A percentile compares a stretch with the other conserved stretches of the same genome.
Evolutionary conservation across 345 rosid genomes (phyloP).

Genomic region (Erucastrum elatum): DNA sequence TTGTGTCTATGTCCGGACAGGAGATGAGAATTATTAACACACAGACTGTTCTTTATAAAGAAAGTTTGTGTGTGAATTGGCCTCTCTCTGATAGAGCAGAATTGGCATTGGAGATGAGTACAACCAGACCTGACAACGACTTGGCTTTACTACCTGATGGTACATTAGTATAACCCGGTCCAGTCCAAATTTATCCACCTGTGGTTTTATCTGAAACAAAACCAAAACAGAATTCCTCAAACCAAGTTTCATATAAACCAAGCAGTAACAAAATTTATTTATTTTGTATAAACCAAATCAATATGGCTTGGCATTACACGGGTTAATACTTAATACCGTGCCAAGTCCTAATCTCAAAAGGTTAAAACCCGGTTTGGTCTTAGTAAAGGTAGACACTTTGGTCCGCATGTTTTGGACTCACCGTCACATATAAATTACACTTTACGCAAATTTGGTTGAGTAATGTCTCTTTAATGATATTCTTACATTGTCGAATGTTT

Average conservation of each 20-base stretch:
- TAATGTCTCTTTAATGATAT: constrained; percentile 15
- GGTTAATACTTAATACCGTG: not conserved
- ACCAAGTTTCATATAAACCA: not conserved
- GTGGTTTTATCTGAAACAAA: not conserved
- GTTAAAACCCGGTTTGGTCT: constrained; percentile 9
- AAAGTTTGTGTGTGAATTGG: constrained; percentile 19
- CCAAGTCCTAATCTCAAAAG: not conserved
- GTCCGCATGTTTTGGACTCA: constrained; percentile 3
- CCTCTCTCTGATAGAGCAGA: constrained; percentile 16
- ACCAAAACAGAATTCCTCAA: not conserved
- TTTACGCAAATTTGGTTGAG: constrained; percentile 10
- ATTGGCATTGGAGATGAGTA: constrained; percentile 27
- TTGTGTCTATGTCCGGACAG: constrained; percentile 36
- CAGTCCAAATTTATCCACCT: not conserved
- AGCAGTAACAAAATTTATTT: not conserved
- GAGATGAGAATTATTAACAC: constrained; percentile 24
- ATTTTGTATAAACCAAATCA: not conserved
- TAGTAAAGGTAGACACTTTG: not conserved
- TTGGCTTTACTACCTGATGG: constrained; percentile 38
- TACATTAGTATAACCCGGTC: constrained; percentile 25
- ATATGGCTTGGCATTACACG: not conserved
- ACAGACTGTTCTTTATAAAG: constrained; percentile 14
- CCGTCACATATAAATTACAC: not conserved
- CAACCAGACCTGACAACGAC: constrained; percentile 38
- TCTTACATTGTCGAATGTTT: constrained; percentile 22